Percentiles rank a stretch among this genome's conserved stretches.
Conservation (phyloP, 331 rosid genomes). For the Malus hybrid region DNA sequence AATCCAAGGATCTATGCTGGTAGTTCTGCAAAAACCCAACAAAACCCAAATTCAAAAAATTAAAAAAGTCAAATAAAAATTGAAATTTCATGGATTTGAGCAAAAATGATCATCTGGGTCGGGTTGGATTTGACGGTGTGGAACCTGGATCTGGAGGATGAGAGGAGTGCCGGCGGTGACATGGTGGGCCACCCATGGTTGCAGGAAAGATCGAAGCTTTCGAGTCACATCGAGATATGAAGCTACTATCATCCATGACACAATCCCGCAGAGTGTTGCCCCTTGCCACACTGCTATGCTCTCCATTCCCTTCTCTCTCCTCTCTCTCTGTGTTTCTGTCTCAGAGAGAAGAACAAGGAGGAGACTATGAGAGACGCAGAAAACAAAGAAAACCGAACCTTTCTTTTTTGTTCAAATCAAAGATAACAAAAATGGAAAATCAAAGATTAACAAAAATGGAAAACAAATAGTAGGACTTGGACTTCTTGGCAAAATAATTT, state of each 20-base stretch:
- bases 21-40: conserved; percentile 42
- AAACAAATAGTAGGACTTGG: background rate
- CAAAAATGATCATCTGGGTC: conserved; percentile 14
- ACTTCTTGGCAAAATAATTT: background rate
- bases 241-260: conserved; percentile 47
- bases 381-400: background rate
- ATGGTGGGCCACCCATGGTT: conserved; percentile 56
- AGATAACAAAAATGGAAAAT: background rate
- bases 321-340: background rate
- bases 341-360: background rate
- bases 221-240: conserved; percentile 62
- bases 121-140: background rate
- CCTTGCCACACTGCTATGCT: conserved; percentile 60
- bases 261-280: conserved; percentile 50
- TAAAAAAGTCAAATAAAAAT: background rate
- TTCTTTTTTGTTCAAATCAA: background rate
- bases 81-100: background rate
- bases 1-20: conserved; percentile 56
- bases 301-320: conserved; percentile 40
- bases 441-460: background rate
- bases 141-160: conserved; percentile 66
- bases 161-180: conserved; percentile 51
- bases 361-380: background rate
- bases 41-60: background rate
- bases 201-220: conserved; percentile 68